Percentiles rank a stretch among this genome's conserved stretches.
phyloP scores from a whole-genome alignment of 257 asterid genomes.

The Nicotiana tomentosiformis region DNA sequence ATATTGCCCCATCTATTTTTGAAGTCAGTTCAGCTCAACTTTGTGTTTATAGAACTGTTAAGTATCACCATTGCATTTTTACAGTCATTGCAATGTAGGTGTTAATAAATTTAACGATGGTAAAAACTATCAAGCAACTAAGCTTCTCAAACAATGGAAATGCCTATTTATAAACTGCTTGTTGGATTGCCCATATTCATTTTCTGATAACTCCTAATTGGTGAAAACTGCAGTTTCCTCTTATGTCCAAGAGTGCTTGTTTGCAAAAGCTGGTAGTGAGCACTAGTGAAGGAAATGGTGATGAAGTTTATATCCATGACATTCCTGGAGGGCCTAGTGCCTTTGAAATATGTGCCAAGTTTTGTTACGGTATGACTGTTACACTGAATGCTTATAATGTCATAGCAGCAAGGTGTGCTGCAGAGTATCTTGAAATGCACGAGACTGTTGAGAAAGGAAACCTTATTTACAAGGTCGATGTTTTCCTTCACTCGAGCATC shows the following conservation, averaged over 20 bases:
- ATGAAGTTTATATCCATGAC: conserved; percentile 55
- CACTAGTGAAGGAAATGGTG: conserved; percentile 45
- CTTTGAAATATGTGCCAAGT: conserved; percentile 82
- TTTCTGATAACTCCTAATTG: conserved; percentile 10
- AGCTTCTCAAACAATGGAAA: not conserved
- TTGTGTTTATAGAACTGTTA: not conserved
- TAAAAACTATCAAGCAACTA: not conserved
- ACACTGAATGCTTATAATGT: conserved; percentile 80
- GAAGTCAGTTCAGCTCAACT: not conserved
- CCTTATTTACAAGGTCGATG: conserved; percentile 76
- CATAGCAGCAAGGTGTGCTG: conserved; percentile 73
- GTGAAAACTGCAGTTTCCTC: conserved; percentile 70
- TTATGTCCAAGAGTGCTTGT: conserved; percentile 72
- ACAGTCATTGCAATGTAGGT: not conserved
- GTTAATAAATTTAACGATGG: not conserved
- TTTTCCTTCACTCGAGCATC: conserved; percentile 66
- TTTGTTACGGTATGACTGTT: conserved; percentile 83
- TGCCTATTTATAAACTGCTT: not conserved
- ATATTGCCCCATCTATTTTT: not conserved
- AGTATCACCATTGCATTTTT: not conserved
- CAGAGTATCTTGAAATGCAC: conserved; percentile 87
- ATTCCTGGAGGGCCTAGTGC: conserved; percentile 80
- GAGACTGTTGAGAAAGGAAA: conserved; percentile 81
- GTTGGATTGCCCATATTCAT: not conserved
- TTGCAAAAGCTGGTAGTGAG: conserved; percentile 64